Percentiles rank a stretch among this genome's conserved stretches.
Conservation (phyloP, 1,139 yeast species). For the Blastobotrys illinoisensis region DNA sequence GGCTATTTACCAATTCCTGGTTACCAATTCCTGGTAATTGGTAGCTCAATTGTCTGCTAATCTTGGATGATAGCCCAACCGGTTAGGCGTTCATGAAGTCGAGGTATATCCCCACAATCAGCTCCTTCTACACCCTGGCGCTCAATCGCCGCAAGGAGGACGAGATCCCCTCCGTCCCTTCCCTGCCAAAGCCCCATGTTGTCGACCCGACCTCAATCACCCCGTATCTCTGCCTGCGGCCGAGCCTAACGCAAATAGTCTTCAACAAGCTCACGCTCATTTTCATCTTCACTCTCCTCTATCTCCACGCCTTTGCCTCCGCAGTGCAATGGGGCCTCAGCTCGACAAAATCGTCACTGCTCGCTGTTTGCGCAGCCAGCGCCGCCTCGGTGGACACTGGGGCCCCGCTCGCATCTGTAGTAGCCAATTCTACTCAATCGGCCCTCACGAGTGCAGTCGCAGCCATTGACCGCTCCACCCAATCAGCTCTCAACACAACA, state of each 20-base stretch:
- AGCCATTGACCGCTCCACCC: background rate
- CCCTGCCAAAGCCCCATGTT: background rate
- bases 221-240: conserved; percentile 20
- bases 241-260: conserved; percentile 16
- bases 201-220: conserved; percentile 11
- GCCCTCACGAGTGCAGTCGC: background rate
- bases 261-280: conserved; percentile 18
- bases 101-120: conserved; percentile 12
- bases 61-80: no score
- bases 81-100: no score
- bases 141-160: background rate
- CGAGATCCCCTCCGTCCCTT: background rate
- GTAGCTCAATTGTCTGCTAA: no score
- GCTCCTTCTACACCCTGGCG: conserved; percentile 21
- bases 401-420: background rate
- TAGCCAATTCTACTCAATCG: background rate
- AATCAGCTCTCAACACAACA: background rate
- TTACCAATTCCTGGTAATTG: no score
- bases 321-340: conserved; percentile 4
- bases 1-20: no score
- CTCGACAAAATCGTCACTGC: background rate
- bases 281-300: conserved; percentile 16
- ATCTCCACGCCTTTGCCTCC: conserved; percentile 13
- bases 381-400: background rate
- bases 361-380: background rate